Evolutionary conservation across 1,139 yeast genomes (phyloP).

Genomic region (Komagataea norvegica): DNA sequence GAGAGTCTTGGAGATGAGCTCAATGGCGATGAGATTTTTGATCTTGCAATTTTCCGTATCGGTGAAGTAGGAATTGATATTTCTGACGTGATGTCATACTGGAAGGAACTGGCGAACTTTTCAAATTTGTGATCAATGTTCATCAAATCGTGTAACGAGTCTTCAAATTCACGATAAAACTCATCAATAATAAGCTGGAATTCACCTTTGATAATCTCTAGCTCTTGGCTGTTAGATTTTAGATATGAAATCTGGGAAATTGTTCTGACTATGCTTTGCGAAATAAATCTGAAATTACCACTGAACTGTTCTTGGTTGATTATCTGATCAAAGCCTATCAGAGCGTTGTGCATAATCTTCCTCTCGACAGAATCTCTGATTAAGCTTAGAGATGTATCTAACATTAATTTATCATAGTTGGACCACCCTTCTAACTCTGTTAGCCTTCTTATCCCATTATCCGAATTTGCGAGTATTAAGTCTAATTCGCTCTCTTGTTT

Average conservation of each 20-base stretch:
- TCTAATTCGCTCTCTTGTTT: conserved; percentile 49
- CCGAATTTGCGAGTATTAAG: conserved; percentile 39
- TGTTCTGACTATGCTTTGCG: conserved; percentile 13
- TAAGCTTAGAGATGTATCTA: conserved; percentile 38
- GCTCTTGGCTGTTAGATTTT: conserved; percentile 8
- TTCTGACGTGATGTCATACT: conserved; percentile 19
- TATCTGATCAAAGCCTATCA: conserved; percentile 41
- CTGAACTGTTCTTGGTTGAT: conserved; percentile 24
- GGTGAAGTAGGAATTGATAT: conserved; percentile 26
- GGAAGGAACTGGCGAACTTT: conserved; percentile 19
- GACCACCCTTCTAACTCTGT: conserved; percentile 55
- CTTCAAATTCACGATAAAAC: conserved; percentile 20
- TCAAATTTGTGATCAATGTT: conserved; percentile 24
- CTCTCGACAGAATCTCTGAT: conserved; percentile 46
- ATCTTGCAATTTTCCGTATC: conserved; percentile 20
- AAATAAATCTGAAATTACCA: conserved; percentile 19
- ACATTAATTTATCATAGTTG: conserved; percentile 37
- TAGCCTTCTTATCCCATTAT: conserved; percentile 41
- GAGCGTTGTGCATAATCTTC: conserved; percentile 52
- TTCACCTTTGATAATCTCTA: conserved; percentile 16
- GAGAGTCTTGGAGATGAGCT: conserved; percentile 20
- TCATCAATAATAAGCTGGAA: conserved; percentile 15
- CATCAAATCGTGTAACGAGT: conserved; percentile 19
- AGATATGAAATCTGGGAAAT: conserved; percentile 16
- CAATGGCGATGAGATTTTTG: conserved; percentile 20